Evolutionary conservation across 1,284 basidiomycete genomes (phyloP).

Genomic region (Cryptococcus floricola): DNA sequence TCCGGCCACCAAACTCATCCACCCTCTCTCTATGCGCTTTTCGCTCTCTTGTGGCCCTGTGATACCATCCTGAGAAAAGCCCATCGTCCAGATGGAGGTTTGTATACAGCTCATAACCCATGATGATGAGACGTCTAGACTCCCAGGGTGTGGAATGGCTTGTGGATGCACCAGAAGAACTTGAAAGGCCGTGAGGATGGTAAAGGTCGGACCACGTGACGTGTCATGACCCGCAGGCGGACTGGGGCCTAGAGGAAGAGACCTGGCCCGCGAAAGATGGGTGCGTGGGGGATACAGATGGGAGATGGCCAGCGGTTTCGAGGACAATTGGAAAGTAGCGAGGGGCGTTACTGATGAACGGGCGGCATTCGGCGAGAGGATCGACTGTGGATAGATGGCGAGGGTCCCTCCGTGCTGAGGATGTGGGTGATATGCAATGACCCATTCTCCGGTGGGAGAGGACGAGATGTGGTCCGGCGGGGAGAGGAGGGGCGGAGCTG

Average conservation of each 20-base stretch:
- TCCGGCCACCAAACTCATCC: slow-evolving; percentile 32
- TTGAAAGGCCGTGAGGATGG: slow-evolving; percentile 24
- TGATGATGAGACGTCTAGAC: neutral
- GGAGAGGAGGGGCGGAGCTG: slow-evolving; percentile 16
- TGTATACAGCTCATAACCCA: slow-evolving; percentile 29
- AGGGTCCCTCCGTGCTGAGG: slow-evolving; percentile 16
- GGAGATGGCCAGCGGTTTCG: slow-evolving; percentile 22
- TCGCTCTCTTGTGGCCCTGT: slow-evolving; percentile 4
- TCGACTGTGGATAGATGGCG: slow-evolving; percentile 21
- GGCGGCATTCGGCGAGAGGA: slow-evolving; percentile 23
- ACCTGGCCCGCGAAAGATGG: slow-evolving; percentile 12
- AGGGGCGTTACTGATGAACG: slow-evolving; percentile 17
- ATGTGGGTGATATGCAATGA: slow-evolving; percentile 27
- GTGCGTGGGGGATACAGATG: slow-evolving; percentile 34
- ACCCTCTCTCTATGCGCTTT: slow-evolving; percentile 23
- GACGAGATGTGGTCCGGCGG: slow-evolving; percentile 21
- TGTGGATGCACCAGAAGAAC: slow-evolving; percentile 29
- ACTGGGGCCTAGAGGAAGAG: slow-evolving; percentile 26
- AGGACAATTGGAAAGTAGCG: slow-evolving; percentile 22
- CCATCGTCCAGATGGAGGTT: slow-evolving; percentile 21
- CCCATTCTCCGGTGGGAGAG: slow-evolving; percentile 38
- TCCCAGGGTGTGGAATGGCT: neutral
- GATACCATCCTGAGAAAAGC: slow-evolving; percentile 9
- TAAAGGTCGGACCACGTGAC: slow-evolving; percentile 25
- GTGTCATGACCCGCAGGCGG: slow-evolving; percentile 20